Base-by-base conservation (phyloP, 352 stramenopile genomes). In the Thalassiosira mediterranea region DNA sequence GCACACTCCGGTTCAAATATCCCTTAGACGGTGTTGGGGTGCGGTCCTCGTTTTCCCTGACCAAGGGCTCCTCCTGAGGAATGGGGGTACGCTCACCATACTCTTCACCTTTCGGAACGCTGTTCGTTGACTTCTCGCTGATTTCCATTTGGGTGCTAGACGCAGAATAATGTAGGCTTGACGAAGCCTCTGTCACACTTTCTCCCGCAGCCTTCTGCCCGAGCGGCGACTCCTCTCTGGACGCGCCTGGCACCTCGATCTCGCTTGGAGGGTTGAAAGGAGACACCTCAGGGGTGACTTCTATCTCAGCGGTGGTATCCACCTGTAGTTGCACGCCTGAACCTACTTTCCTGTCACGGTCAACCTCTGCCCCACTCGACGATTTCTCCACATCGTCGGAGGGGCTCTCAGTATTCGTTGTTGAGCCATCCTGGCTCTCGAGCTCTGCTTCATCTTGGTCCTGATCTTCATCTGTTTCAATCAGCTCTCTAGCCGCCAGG, bases 381-480 rank as follows among this genome's bases (percentile, higher is more conserved):
- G n/a, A n/a, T n/a, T n/a, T n/a, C n/a, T n/a, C n/a, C n/a, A n/a
- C n/a, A n/a, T n/a, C n/a, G n/a, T n/a, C n/a, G n/a, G n/a, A n/a
- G n/a, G n/a, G n/a, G n/a, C n/a, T n/a, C n/a, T n/a, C n/a, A n/a
- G n/a, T n/a, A n/a, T n/a, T n/a, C n/a, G n/a, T 13, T 57, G 32
- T 64, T 4, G 56, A 15, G 40, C 21, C 60, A 37, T 61, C 26
- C 8, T 46, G 21, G 4, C 57, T 23, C 28, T 42, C 34, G 42
- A 29, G 48, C 28, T 76, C 54, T 8, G 73, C 31, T 38, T 72
- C 11, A 15, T 32, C 21, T 79, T 54, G 31, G 72, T 32, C 2
- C 56, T 52, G 15, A 25, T 63, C 10, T 38, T 42, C 21, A 76
- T 47, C 25, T 56, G 28, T 31, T 66, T 23, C 0, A n/a, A n/a